These are phyloP conservation scores for Candida tunisiensis DNA, from an alignment of 1,139 yeast genomes.

Conservation along the genomic window DNA sequence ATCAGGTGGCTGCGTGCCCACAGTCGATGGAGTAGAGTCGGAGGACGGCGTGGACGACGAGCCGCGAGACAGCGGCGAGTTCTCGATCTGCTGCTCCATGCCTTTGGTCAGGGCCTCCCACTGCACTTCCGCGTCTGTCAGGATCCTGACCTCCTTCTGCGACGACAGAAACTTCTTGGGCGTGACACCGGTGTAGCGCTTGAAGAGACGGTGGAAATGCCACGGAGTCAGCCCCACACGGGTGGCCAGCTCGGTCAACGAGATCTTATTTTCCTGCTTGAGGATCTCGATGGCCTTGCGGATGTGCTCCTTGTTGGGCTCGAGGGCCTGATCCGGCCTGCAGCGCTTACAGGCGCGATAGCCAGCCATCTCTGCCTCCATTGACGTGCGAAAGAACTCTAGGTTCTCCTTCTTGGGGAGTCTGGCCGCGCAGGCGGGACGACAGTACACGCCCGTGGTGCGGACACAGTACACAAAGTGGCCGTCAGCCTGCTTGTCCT, in stretches of 20 bases:
- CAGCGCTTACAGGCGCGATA: slow-evolving; percentile 12
- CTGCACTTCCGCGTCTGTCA: too few species aligned
- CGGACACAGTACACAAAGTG: slow-evolving; percentile 10
- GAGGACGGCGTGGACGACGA: too few species aligned
- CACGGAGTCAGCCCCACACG: slow-evolving; percentile 13
- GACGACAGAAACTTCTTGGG: slow-evolving; percentile 5
- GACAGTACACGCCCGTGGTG: slow-evolving; percentile 10
- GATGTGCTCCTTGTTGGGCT: slow-evolving; percentile 7
- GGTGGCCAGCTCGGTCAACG: slow-evolving; percentile 7
- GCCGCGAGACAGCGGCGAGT: too few species aligned
- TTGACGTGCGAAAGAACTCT: slow-evolving; percentile 6
- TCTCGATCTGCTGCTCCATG: too few species aligned
- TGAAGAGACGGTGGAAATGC: slow-evolving; percentile 16
- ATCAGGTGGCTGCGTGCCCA: too few species aligned
- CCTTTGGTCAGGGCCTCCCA: too few species aligned
- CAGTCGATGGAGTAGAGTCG: too few species aligned
- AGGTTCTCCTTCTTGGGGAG: slow-evolving; percentile 8
- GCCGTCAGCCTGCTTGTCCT: slow-evolving; percentile 11
- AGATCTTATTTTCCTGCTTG: slow-evolving; percentile 3
- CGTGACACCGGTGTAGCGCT: slow-evolving; percentile 12
- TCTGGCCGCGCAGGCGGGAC: slow-evolving; percentile 11
- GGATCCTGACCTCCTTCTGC: slow-evolving; percentile 1
- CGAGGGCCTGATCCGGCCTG: slow-evolving; percentile 8
- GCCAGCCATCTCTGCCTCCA: slow-evolving; percentile 8
- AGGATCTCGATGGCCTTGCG: slow-evolving; percentile 7